phyloP scores from a whole-genome alignment of 129 eudicot species.

The Flaveria robusta region DNA sequence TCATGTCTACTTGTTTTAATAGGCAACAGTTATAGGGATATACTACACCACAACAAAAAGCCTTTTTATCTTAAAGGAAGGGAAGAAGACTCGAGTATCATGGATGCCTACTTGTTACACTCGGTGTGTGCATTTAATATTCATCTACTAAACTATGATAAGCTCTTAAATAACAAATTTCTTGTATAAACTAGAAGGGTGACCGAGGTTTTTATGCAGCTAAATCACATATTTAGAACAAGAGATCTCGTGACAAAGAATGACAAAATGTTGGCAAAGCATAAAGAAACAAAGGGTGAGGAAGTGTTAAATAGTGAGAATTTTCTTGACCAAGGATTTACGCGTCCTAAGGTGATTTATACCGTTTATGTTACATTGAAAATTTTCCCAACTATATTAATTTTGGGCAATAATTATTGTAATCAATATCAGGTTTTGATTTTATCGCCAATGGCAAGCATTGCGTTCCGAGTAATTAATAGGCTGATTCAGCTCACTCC shows the following conservation, averaged over 20 bases:
- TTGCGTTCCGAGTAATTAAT: slow-evolving; percentile 74
- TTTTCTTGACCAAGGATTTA: slow-evolving; percentile 79
- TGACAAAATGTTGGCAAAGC: slow-evolving; percentile 62
- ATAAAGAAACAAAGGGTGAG: slow-evolving; percentile 43
- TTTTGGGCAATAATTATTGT: neutral
- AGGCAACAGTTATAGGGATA: slow-evolving; percentile 92
- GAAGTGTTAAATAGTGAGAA: slow-evolving; percentile 40
- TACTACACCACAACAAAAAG: slow-evolving; percentile 89
- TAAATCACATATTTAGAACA: slow-evolving; percentile 77
- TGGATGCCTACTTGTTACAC: slow-evolving; percentile 90
- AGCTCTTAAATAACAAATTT: slow-evolving; percentile 1
- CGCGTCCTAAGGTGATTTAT: slow-evolving; percentile 80
- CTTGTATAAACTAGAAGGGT: slow-evolving; percentile 7
- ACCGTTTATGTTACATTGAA: neutral
- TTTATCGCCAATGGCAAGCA: slow-evolving; percentile 72
- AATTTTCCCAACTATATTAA: neutral
- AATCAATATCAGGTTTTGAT: slow-evolving; percentile 62
- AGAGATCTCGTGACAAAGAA: slow-evolving; percentile 74
- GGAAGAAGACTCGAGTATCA: slow-evolving; percentile 77
- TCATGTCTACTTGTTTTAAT: neutral
- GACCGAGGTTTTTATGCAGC: slow-evolving; percentile 51
- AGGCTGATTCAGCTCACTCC: slow-evolving; percentile 87
- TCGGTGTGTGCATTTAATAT: slow-evolving; percentile 49
- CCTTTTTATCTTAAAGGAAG: slow-evolving; percentile 84
- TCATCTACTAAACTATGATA: neutral